Evolutionary conservation across 768 basidiomycete species (phyloP), one percentile per base, ranked within the genome.

Genomic region (Mycena amicta): DNA sequence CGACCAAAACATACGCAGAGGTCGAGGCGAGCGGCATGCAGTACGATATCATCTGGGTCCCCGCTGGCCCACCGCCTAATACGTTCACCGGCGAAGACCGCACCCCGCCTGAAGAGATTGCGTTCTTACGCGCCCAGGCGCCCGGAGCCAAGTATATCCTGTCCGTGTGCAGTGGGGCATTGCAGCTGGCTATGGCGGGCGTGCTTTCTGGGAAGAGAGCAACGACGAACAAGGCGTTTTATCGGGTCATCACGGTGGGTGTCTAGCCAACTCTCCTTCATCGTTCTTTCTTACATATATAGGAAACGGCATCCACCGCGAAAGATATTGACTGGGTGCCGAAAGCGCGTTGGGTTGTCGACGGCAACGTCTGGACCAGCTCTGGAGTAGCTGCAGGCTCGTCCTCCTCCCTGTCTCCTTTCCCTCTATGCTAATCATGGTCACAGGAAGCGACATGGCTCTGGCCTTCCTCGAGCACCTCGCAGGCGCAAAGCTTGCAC

Each of bases 311-410:
- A 20, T 49, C 53, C 28, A 52, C 31, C 0, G 53, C 66, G 28
- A 59, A 51, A 41, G 64, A 64, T 5, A 70, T 75, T 25, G 53
- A 61, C 1, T 75, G 74, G 74, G 65, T 71, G 1, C 63, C 71
- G 1, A 68, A 69, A 43, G 75, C 74, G 1, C 65, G 75, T 16
- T 75, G 75, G 74, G 72, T 75, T 15, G 63, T 71, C 3, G 74
- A 76, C 55, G 75, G 72, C 1, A 67, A 68, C 27, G 57, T 70
- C 41, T 76, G 74, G 74, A 74, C 72, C 11, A 66, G 67, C 43
- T 71, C 71, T 2, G 75, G 75, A 4, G 69, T 72, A 18, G 60
- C 70, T 11, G 68, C 74, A 3, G 73, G 72, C 68, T 40, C 41
- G 66, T 49, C 18, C 22, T 50, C 46, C 26, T 16, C n/a, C 39